phyloP scores from a whole-genome alignment of 2,329 filamentous ascomycete genomes.

The Monosporascus ibericus region DNA sequence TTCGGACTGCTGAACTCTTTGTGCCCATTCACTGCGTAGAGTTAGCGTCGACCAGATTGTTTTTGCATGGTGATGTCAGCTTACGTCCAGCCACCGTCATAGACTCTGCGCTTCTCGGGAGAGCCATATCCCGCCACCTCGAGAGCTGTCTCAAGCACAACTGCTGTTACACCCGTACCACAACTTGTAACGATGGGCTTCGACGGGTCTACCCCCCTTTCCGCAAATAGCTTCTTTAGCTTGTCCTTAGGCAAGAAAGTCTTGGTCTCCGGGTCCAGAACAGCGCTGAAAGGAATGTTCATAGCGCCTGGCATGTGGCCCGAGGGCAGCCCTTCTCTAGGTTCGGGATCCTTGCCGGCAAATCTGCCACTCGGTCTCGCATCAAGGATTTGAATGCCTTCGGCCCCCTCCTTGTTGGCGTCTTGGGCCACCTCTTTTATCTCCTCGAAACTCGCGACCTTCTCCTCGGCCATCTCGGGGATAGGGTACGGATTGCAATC shows the following conservation, averaged over 20 bases:
- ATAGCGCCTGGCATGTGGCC: constrained; percentile 89
- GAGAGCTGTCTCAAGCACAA: constrained; percentile 81
- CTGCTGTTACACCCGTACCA: constrained; percentile 90
- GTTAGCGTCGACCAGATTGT: constrained; percentile 2
- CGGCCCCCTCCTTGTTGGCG: constrained; percentile 72
- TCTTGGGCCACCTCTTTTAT: constrained; percentile 72
- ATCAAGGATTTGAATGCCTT: constrained; percentile 84
- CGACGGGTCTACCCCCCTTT: constrained; percentile 70
- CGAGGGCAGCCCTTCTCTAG: constrained; percentile 75
- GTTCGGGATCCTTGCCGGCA: constrained; percentile 77
- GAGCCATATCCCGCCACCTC: constrained; percentile 70
- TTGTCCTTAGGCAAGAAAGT: constrained; percentile 66
- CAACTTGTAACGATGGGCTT: constrained; percentile 84
- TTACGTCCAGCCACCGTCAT: constrained; percentile 98
- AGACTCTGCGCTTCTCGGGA: constrained; percentile 64
- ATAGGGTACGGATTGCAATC: constrained; percentile 61
- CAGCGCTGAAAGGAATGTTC: constrained; percentile 70
- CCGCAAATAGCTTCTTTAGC: constrained; percentile 68
- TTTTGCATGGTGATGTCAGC: constrained; percentile 30
- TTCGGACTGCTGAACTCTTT: constrained; percentile 55
- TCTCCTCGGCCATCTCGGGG: constrained; percentile 51
- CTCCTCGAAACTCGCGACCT: constrained; percentile 76
- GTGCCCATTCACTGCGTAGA: constrained; percentile 55
- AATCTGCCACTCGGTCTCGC: constrained; percentile 76
- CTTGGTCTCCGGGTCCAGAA: constrained; percentile 81